These are phyloP conservation scores for Arachis hypogaea DNA, from an alignment of 306 rosid species.

Conservation along the genomic window DNA sequence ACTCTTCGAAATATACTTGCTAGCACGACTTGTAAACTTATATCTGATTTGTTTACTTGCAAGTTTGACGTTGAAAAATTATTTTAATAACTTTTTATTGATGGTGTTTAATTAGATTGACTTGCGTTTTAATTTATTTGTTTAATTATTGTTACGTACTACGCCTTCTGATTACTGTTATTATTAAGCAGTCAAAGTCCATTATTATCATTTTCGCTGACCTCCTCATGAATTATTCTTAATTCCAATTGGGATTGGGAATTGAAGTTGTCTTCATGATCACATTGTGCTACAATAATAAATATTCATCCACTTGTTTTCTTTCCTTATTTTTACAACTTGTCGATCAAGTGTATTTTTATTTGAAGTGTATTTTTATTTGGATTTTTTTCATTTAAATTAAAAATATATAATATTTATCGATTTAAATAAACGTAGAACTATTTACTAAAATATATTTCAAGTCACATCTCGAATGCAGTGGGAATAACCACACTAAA, in stretches of 20 bases:
- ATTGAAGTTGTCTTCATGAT: neutral
- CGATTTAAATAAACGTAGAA: too few species aligned
- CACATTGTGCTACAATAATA: neutral
- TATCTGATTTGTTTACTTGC: too few species aligned
- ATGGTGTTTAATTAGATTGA: neutral
- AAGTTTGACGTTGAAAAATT: neutral
- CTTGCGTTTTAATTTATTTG: neutral
- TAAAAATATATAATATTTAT: too few species aligned
- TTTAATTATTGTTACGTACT: neutral
- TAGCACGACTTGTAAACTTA: too few species aligned
- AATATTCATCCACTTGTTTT: constrained; percentile 10
- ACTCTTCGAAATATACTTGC: too few species aligned
- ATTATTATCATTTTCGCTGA: neutral
- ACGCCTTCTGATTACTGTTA: neutral
- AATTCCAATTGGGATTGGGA: neutral
- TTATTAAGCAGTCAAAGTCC: neutral
- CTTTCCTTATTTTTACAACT: neutral
- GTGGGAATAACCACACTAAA: too few species aligned
- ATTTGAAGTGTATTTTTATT: too few species aligned
- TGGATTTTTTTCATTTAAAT: too few species aligned
- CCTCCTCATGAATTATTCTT: neutral
- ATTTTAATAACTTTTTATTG: too few species aligned
- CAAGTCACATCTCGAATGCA: too few species aligned
- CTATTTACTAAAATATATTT: too few species aligned
- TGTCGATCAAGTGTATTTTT: neutral